Evolutionary conservation across 2,329 filamentous ascomycete genomes (phyloP).

Genomic region (Phoma sp.): DNA sequence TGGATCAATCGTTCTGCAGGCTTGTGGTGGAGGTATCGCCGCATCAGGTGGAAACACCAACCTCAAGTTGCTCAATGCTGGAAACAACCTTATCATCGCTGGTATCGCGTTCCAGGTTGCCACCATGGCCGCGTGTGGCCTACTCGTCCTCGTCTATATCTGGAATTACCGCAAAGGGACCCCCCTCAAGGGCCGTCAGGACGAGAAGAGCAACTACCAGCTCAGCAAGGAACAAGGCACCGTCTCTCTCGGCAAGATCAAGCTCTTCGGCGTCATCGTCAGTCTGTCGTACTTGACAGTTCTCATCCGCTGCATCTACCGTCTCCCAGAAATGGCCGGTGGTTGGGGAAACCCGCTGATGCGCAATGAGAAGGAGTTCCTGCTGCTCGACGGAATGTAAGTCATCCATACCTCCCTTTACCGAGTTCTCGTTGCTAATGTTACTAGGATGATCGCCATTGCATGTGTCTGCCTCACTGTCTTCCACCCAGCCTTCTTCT

Average conservation of each 20-base stretch:
- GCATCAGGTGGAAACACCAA: constrained; percentile 46
- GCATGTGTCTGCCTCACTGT: constrained; percentile 33
- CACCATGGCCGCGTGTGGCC: constrained; percentile 58
- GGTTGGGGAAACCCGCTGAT: constrained; percentile 55
- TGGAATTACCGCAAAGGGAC: constrained; percentile 31
- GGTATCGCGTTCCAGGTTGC: constrained; percentile 64
- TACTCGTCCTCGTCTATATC: constrained; percentile 46
- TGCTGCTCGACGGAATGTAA: constrained; percentile 56
- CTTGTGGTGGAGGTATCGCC: constrained; percentile 63
- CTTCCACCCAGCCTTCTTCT: constrained; percentile 39
- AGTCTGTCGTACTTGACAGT: constrained; percentile 52
- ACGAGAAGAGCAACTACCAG: constrained; percentile 36
- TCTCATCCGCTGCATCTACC: constrained; percentile 56
- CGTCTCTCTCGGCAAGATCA: constrained; percentile 25
- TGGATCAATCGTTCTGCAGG: constrained; percentile 63
- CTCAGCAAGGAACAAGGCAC: constrained; percentile 31
- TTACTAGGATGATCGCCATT: constrained; percentile 37
- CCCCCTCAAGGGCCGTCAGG: constrained; percentile 6
- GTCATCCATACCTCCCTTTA: neutral
- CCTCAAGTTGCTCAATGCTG: constrained; percentile 48
- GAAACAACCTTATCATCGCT: constrained; percentile 63
- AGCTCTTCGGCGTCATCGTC: constrained; percentile 37
- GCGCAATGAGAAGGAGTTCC: constrained; percentile 55
- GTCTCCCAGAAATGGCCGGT: constrained; percentile 55
- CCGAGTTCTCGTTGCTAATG: constrained; percentile 1